Evolutionary conservation across 495 filamentous ascomycete genomes (phyloP).

Genomic region (Rostrohypoxylon terebratum): DNA sequence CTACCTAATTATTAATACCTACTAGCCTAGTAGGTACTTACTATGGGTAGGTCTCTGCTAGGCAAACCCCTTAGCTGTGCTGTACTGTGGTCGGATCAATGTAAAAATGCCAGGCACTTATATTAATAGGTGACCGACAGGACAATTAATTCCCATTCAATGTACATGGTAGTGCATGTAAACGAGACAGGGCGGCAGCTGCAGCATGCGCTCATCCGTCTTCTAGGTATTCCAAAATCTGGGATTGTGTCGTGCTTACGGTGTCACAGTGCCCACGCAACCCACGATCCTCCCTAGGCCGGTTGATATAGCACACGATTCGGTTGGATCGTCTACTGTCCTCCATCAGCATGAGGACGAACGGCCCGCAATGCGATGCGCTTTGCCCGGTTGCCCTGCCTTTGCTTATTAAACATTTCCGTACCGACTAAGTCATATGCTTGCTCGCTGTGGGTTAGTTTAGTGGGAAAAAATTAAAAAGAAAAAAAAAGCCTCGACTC

Average conservation of each 20-base stretch:
- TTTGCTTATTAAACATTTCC: conserved; percentile 33
- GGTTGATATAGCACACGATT: conserved; percentile 41
- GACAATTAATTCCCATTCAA: conserved; percentile 37
- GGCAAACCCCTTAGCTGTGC: neutral
- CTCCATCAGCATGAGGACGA: conserved; percentile 28
- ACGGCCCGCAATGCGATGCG: conserved; percentile 33
- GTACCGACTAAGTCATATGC: neutral
- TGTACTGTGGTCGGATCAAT: neutral
- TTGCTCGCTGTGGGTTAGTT: conserved; percentile 1
- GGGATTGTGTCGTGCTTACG: conserved; percentile 47
- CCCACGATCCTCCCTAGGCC: conserved; percentile 28
- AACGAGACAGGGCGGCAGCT: conserved; percentile 40
- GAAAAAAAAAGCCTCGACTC: conserved; percentile 33
- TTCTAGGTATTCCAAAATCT: conserved; percentile 45
- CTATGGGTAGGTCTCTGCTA: neutral
- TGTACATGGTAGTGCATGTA: conserved; percentile 40
- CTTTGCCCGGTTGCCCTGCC: conserved; percentile 32
- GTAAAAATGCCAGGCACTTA: conserved; percentile 16
- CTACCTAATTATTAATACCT: too few species aligned
- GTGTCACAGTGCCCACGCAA: conserved; percentile 40
- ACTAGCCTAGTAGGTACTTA: too few species aligned
- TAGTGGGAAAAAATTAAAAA: conserved; percentile 10
- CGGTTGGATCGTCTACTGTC: conserved; percentile 31
- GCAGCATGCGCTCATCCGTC: conserved; percentile 43
- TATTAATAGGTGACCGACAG: conserved; percentile 35